Evolutionary conservation across 805 yeast genomes (phyloP), one percentile per base, ranked within the genome.

Genomic region (Sugiyamaella valdiviana): DNA sequence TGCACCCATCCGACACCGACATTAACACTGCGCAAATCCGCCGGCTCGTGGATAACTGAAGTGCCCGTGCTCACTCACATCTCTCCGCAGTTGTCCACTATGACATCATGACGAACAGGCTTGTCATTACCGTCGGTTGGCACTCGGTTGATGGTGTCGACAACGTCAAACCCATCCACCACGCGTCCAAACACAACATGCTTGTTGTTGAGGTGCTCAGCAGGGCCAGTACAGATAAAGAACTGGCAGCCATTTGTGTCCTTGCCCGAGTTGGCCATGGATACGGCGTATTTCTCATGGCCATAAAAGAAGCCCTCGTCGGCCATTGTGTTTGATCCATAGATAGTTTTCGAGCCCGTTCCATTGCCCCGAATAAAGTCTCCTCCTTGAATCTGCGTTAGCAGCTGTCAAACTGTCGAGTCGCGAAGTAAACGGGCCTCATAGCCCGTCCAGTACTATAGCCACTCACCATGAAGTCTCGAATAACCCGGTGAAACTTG

Each of bases 251-350:
- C 82, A 58, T 78, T 78, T 55, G 82, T 75, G 68, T 77, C 71
- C 57, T 80, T 77, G 47, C 82, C 83, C 23, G 80, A 74, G 57
- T 78, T 78, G 52, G 82, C 82, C 82, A 77, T 77, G 21, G 79
- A 74, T 52, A 77, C 74, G 62, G 66, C 72, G 72, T 58, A 77
- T 69, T 51, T 53, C 41, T 55, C 64, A 45, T 63, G 72, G 45
- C 63, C 50, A 54, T 57, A 62, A 26, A 46, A 10, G 49, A 69
- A 74, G 4, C 66, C 68, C 51, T 76, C 80, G 53, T 76, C 80
- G 1, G 64, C 66, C 51, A 76, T 76, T 6, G 60, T 57, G 4
- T 62, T 58, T 5, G 64, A 49, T 2, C 76, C 77, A 51, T 59
- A 75, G 6, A 76, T 74, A 3, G 66, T 56, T 48, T 60, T 58